These are phyloP conservation scores for Pythium grandisporangium DNA, from an alignment of 352 stramenopile species.

Conservation along the genomic window DNA sequence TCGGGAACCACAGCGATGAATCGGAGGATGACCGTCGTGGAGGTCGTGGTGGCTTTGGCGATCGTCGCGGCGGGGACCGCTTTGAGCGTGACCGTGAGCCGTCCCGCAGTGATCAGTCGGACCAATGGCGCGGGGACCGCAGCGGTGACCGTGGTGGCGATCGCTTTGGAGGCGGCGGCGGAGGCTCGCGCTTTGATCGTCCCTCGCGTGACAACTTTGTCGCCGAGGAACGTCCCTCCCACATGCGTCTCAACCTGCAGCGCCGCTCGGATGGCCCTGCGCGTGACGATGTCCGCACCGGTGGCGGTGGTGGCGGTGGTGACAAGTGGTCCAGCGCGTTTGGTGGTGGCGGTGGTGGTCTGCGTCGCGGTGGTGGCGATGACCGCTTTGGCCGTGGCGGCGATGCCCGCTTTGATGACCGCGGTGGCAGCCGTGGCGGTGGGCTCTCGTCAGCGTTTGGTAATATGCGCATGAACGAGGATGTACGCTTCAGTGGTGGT, in stretches of 20 bases:
- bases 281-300: constrained; percentile 17
- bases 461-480: constrained; percentile 33
- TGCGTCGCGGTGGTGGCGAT: constrained; percentile 1
- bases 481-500: too few species aligned
- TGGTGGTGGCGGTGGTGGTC: constrained; percentile 7
- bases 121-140: constrained; percentile 28
- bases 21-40: constrained; percentile 43
- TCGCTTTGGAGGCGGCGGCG: constrained; percentile 8
- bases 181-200: constrained; percentile 60
- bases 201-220: constrained; percentile 42
- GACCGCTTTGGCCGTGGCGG: constrained; percentile 13
- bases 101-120: constrained; percentile 18
- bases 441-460: constrained; percentile 28
- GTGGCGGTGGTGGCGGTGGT: constrained; percentile 7
- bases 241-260: constrained; percentile 71
- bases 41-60: constrained; percentile 23
- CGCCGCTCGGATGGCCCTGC: too few species aligned
- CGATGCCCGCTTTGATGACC: constrained; percentile 17
- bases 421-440: constrained; percentile 15
- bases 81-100: constrained; percentile 17
- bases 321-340: constrained; percentile 54
- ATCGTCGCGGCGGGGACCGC: constrained; percentile 15
- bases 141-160: constrained; percentile 11
- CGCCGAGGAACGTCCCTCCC: constrained; percentile 52
- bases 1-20: constrained; percentile 21